Base-by-base conservation (phyloP, 148 eudicot genomes). In the Vaccinium macrocarpon region DNA sequence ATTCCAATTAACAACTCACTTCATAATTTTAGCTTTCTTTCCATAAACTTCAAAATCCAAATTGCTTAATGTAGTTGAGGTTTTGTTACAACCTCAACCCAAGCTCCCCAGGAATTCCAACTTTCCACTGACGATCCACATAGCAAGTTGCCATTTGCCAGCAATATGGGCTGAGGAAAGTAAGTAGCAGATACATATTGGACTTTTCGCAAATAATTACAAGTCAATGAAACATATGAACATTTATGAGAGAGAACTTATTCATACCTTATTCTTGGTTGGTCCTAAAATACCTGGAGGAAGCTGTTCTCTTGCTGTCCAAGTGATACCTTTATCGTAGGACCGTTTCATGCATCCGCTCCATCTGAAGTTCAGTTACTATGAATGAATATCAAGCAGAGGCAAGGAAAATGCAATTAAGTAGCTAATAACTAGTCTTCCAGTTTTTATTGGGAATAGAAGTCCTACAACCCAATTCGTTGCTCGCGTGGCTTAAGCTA, bases 101-200 rank as follows among this genome's bases (percentile, higher is more conserved):
- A 97, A 66, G 99, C 90, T 1, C 99, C 98, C 99, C 99, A 97
- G 72, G 99, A 92, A 86, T 95, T 97, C 99, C 99, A 97, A 89
- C 99, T 97, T 88, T 97, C 99, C 4, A 97, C 98, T 78, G 99
- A 97, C 25, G 99, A 97, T 79, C 99, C 98, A 84, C 99, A 97
- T 4, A 97, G 92, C 91, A 97, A 87, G 89, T 85, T 86, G 55
- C 95, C 98, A 80, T 93, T 89, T 68, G 78, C 95, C 75, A 97
- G 89, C 88, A 97, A 76, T 84, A 97, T 88, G 81, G 99, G 99
- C 98, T 96, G 90, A 55, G 59, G 76, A 88, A 50, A 48, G 62
- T 80, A 82, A 76, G 82, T 62, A 57, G 72, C 72, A 61, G 38
- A 53, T 29, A 21, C 42, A 42, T 57, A 4, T 38, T 68, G 23